These are phyloP conservation scores for Aspergillus sp. DNA, from an alignment of 2,329 filamentous ascomycete genomes.

Conservation along the genomic window DNA sequence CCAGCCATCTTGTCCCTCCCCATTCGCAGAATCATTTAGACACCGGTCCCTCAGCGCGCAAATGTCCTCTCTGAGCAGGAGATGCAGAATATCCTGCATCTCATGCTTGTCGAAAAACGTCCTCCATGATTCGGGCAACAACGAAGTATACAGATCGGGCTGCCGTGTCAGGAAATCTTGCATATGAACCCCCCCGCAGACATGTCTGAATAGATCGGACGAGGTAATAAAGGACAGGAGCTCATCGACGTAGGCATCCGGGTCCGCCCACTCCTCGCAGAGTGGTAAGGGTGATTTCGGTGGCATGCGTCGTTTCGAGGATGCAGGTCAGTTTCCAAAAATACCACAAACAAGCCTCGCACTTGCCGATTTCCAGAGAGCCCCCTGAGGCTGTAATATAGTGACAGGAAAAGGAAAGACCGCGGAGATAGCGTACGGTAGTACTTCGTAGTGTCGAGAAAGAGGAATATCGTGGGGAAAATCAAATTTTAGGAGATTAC, in stretches of 20 bases:
- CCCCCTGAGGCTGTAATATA: not conserved
- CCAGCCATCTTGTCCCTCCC: conserved; percentile 28
- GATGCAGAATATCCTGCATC: conserved; percentile 68
- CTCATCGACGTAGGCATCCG: conserved; percentile 71
- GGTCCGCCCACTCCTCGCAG: conserved; percentile 59
- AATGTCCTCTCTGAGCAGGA: conserved; percentile 74
- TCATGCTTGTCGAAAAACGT: conserved; percentile 64
- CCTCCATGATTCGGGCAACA: conserved; percentile 76
- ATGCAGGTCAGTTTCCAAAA: not conserved
- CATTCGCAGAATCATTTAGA: conserved; percentile 7
- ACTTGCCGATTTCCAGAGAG: not conserved
- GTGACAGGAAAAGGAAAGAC: not conserved
- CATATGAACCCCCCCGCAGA: conserved; percentile 97
- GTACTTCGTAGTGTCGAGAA: not conserved
- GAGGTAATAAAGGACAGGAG: conserved; percentile 70
- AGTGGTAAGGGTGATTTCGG: conserved; percentile 57
- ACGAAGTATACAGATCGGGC: conserved; percentile 70
- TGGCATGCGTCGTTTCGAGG: conserved; percentile 32
- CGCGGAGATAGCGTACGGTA: not conserved
- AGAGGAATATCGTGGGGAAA: conserved; percentile 7
- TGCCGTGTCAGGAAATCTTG: conserved; percentile 89
- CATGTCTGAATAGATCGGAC: conserved; percentile 69
- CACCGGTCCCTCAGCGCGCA: conserved; percentile 30
- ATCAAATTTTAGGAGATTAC: conserved; percentile 3
- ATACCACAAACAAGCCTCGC: not conserved